Evolutionary conservation across 179 eudicot genomes (phyloP).

Genomic region (Amaranthus tricolor): DNA sequence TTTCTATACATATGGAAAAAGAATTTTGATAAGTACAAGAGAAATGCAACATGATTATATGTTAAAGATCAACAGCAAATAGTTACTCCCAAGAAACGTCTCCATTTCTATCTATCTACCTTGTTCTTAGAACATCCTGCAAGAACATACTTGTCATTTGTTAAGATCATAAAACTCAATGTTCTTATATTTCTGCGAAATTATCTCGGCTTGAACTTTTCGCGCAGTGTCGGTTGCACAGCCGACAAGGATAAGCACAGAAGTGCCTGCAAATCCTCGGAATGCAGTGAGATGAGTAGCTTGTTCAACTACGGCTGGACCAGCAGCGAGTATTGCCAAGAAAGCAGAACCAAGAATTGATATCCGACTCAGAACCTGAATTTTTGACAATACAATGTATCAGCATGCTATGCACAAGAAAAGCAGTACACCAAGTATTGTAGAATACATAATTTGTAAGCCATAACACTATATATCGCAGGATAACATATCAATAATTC

Average conservation of each 20-base stretch:
- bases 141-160: constrained; percentile 27
- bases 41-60: neutral
- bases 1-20: neutral
- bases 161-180: constrained; percentile 85
- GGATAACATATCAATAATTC: no score
- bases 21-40: neutral
- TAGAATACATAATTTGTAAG: no score
- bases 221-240: constrained; percentile 98
- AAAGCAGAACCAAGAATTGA: constrained; percentile 90
- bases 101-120: neutral
- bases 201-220: constrained; percentile 93
- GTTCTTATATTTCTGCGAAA: constrained; percentile 92
- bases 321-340: constrained; percentile 93
- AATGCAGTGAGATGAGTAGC: constrained; percentile 90
- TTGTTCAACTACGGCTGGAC: constrained; percentile 90
- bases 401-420: neutral
- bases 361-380: constrained; percentile 89
- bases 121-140: neutral
- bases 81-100: neutral
- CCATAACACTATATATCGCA: no score
- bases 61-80: neutral
- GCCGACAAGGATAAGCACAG: constrained; percentile 96
- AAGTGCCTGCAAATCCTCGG: constrained; percentile 94
- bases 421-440: neutral
- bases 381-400: neutral